Evolutionary conservation across 2,329 filamentous ascomycete genomes (phyloP), one percentile per base, ranked within the genome.

Genomic region (Catunica adiposa): DNA sequence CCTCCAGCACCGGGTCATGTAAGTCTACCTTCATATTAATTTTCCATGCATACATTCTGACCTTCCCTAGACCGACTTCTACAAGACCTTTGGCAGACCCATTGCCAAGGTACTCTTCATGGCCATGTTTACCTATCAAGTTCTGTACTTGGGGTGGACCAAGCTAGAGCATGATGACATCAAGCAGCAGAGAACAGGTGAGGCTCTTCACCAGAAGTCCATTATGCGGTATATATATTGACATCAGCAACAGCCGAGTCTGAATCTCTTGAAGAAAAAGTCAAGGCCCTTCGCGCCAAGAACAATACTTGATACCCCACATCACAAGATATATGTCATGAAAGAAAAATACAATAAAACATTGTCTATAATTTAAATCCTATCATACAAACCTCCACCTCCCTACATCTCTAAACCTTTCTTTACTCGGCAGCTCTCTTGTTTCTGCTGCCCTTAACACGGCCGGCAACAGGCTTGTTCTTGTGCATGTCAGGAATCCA

Each of bases 401-500:
- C 20, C 14, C 2, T 25, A 11, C 14, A 42, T 29, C 15, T 42
- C 51, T 23, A 2, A 55, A 6, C 53, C 20, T 25, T 22, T 42
- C 11, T 22, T 40, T 56, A 57, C 40, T 56, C 57, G 14, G 46
- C 25, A 1, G n/a, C 29, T 11, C 11, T 44, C 63, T 62, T 64
- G 70, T 76, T 77, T 62, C 61, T 60, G 61, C 74, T 70, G 61
- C 75, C 78, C 78, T 82, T 82, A 68, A 79, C 76, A 61, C 79
- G 77, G 69, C 78, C 78, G 57, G 79, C 84, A 62, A 84, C 76
- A 38, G 90, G 89, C 63, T 86, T 83, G 74, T 90, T 86, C 69
- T 96, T 80, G 71, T 97, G 89, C 68, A 85, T 81, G 60, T 82
- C 80, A 29, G 89, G 89, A 63, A 96, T 95, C 89, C 90, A 96